These are phyloP conservation scores for Boletus edulis DNA, from an alignment of 768 basidiomycete species.

Conservation along the genomic window DNA sequence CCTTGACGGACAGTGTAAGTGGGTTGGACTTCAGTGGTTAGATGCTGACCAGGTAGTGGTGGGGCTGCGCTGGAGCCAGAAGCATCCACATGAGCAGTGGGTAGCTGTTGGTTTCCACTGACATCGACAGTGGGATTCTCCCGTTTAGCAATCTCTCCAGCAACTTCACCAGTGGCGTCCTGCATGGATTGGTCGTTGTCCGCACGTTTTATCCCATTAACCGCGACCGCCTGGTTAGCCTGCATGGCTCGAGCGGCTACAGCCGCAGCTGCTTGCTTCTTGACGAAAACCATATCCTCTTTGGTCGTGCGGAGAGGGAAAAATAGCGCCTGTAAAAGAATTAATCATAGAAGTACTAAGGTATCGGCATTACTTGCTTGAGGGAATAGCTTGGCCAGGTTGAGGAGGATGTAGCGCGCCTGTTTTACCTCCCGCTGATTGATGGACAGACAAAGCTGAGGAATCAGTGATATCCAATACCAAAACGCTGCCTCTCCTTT, in stretches of 20 bases:
- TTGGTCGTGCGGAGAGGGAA: constrained; percentile 87
- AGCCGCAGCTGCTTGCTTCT: constrained; percentile 40
- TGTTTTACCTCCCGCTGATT: constrained; percentile 92
- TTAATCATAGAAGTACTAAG: constrained; percentile 2
- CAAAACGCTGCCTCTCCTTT: constrained; percentile 96
- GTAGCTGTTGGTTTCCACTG: constrained; percentile 25
- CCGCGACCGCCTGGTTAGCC: constrained; percentile 30
- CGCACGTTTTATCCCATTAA: constrained; percentile 29
- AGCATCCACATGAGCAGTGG: constrained; percentile 16
- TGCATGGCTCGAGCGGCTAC: constrained; percentile 34
- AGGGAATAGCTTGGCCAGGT: constrained; percentile 87
- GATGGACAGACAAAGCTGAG: constrained; percentile 87
- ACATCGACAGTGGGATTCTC: constrained; percentile 18
- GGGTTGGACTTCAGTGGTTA: constrained; percentile 21
- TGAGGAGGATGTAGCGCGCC: constrained; percentile 83
- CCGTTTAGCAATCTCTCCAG: constrained; percentile 26
- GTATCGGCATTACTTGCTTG: constrained; percentile 55
- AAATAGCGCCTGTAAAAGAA: constrained; percentile 72
- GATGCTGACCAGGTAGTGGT: constrained; percentile 14
- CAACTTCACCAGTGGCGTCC: constrained; percentile 26
- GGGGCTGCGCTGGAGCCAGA: constrained; percentile 8
- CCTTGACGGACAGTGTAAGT: constrained; percentile 55
- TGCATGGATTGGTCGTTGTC: constrained; percentile 32
- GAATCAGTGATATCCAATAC: constrained; percentile 99
- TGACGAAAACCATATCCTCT: constrained; percentile 59